These are phyloP conservation scores for Chrysanthemum seticuspe DNA, from an alignment of 129 eudicot genomes.

Conservation along the genomic window DNA sequence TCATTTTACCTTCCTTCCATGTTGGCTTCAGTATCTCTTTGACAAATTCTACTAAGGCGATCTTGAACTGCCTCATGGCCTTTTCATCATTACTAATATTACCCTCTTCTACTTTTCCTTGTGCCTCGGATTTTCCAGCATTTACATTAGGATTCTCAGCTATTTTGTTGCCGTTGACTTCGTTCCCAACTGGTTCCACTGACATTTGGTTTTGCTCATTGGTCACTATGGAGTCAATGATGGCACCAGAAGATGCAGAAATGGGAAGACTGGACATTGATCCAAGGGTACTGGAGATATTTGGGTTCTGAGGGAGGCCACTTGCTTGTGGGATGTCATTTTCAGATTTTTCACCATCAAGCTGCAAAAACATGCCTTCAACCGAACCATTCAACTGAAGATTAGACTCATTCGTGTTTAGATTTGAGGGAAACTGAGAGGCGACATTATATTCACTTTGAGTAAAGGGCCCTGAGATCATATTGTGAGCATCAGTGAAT, in stretches of 20 bases:
- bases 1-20: conserved; percentile 87
- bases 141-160: conserved; percentile 31
- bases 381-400: conserved; percentile 36
- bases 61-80: conserved; percentile 62
- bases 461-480: conserved; percentile 11
- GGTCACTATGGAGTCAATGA: conserved; percentile 14
- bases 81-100: conserved; percentile 58
- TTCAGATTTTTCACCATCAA: conserved; percentile 27
- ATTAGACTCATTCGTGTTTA: conserved; percentile 33
- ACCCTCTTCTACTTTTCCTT: conserved; percentile 52
- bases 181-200: conserved; percentile 22
- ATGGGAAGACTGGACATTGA: conserved; percentile 27
- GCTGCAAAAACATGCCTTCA: conserved; percentile 10
- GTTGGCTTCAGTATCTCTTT: conserved; percentile 78
- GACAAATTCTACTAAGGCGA: conserved; percentile 68
- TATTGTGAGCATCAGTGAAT: conserved; percentile 9
- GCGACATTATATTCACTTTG: conserved; percentile 18
- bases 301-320: conserved; percentile 17
- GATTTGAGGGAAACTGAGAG: conserved; percentile 22
- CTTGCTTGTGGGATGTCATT: conserved; percentile 11
- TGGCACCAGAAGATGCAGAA: conserved; percentile 22
- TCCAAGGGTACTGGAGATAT: conserved; percentile 30
- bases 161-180: conserved; percentile 26
- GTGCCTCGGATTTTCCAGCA: conserved; percentile 34
- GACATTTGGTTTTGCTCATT: conserved; percentile 30